These are phyloP conservation scores for Penicillium diatomitis DNA, from an alignment of 495 filamentous ascomycete species.

Conservation along the genomic window DNA sequence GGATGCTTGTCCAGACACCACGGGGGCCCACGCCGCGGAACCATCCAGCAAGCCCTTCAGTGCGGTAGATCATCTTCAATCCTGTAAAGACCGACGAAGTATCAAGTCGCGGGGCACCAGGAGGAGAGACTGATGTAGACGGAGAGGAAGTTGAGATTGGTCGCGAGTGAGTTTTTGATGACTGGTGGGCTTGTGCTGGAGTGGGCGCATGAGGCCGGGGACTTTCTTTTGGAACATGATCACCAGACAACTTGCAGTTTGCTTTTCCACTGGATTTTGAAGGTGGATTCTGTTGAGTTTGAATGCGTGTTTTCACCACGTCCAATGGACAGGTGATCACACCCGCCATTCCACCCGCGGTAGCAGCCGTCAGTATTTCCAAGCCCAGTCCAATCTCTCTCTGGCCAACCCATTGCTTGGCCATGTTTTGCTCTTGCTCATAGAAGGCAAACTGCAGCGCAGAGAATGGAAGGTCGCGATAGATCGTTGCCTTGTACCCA, in stretches of 20 bases:
- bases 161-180: constrained; percentile 35
- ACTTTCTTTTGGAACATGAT: constrained; percentile 28
- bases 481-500: constrained; percentile 88
- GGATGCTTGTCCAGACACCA: constrained; percentile 94
- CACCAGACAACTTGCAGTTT: constrained; percentile 14
- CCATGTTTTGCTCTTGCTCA: constrained; percentile 80
- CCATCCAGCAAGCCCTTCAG: constrained; percentile 81
- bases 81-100: constrained; percentile 85
- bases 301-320: constrained; percentile 95
- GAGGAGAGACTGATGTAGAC: constrained; percentile 64
- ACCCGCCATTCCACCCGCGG: constrained; percentile 89
- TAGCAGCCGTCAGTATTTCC: constrained; percentile 82
- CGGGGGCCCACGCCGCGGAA: constrained; percentile 92
- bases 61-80: constrained; percentile 74
- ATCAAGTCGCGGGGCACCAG: constrained; percentile 66
- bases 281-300: constrained; percentile 72
- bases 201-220: constrained; percentile 23
- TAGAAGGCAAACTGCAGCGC: constrained; percentile 97
- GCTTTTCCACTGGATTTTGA: constrained; percentile 9
- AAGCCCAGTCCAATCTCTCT: constrained; percentile 74
- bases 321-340: constrained; percentile 92
- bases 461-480: constrained; percentile 90
- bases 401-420: constrained; percentile 61
- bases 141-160: constrained; percentile 80
- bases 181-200: constrained; percentile 17